phyloP scores from a whole-genome alignment of 2,329 filamentous ascomycete species.

The Alternaria infectoria region DNA sequence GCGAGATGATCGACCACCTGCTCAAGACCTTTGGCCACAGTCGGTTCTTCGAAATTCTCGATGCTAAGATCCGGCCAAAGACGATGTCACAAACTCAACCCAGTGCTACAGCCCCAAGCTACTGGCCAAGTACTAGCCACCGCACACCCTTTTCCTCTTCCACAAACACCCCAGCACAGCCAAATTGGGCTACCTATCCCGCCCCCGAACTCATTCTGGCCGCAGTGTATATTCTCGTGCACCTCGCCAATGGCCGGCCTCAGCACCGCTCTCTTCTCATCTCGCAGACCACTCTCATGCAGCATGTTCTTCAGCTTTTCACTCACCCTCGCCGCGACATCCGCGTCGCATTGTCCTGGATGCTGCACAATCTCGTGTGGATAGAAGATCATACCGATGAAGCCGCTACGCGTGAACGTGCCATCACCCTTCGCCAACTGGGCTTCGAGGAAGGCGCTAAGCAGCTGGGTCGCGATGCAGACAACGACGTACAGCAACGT shows the following conservation, averaged over 20 bases:
- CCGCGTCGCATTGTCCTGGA: slow-evolving; percentile 78
- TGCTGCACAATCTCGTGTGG: slow-evolving; percentile 85
- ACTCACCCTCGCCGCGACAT: slow-evolving; percentile 75
- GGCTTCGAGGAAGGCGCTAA: slow-evolving; percentile 72
- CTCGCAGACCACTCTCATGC: slow-evolving; percentile 76
- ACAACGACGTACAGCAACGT: slow-evolving; percentile 82
- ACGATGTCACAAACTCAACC: slow-evolving; percentile 13
- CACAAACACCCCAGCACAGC: slow-evolving; percentile 48
- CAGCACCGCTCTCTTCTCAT: slow-evolving; percentile 72
- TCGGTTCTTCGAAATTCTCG: slow-evolving; percentile 79
- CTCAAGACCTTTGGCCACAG: slow-evolving; percentile 78
- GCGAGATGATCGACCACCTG: slow-evolving; percentile 82
- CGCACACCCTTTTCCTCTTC: slow-evolving; percentile 58
- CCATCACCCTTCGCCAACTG: slow-evolving; percentile 70
- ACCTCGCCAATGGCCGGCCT: slow-evolving; percentile 83
- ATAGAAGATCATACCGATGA: slow-evolving; percentile 75
- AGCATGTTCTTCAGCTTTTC: slow-evolving; percentile 74
- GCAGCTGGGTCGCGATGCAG: slow-evolving; percentile 69
- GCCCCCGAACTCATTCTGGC: slow-evolving; percentile 72
- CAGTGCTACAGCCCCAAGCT: slow-evolving; percentile 25
- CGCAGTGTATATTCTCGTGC: slow-evolving; percentile 82
- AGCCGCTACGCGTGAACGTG: slow-evolving; percentile 69
- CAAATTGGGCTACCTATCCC: slow-evolving; percentile 44
- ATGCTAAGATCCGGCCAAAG: slow-evolving; percentile 73
- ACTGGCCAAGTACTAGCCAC: slow-evolving; percentile 66